These are phyloP conservation scores for Avicennia marina DNA, from an alignment of 257 asterid genomes.

Conservation along the genomic window DNA sequence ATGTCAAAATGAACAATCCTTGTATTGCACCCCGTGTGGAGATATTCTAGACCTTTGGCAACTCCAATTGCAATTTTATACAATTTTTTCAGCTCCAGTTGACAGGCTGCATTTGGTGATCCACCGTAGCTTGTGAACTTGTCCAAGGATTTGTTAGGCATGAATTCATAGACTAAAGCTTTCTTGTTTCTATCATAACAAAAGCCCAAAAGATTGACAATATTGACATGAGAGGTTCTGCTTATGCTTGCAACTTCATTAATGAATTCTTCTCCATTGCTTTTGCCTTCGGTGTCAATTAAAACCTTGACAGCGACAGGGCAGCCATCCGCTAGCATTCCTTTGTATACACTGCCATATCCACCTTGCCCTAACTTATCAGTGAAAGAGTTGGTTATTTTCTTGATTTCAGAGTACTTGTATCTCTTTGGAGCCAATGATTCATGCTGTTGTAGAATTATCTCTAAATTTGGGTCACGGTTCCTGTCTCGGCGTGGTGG, in stretches of 20 bases:
- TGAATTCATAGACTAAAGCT: constrained; percentile 48
- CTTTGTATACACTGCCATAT: constrained; percentile 31
- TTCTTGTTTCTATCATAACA: constrained; percentile 16
- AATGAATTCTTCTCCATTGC: constrained; percentile 41
- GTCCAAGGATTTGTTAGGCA: constrained; percentile 43
- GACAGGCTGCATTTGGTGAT: constrained; percentile 9
- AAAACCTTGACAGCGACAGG: constrained; percentile 50
- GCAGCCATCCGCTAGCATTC: constrained; percentile 37
- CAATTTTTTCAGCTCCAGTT: constrained; percentile 28
- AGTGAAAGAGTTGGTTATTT: constrained; percentile 24
- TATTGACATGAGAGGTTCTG: constrained; percentile 35
- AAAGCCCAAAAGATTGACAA: constrained; percentile 42
- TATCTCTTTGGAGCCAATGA: constrained; percentile 23
- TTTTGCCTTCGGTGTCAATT: constrained; percentile 41
- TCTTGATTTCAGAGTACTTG: constrained; percentile 23
- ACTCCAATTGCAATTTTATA: constrained; percentile 28
- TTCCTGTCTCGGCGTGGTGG: not conserved
- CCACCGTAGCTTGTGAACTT: constrained; percentile 37
- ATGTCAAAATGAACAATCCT: constrained; percentile 70
- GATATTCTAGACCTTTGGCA: constrained; percentile 54
- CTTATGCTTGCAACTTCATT: constrained; percentile 51
- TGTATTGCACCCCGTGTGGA: constrained; percentile 49
- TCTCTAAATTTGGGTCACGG: not conserved
- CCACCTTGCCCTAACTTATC: constrained; percentile 31
- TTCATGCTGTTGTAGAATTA: not conserved